Base-by-base conservation (phyloP, 192 early-diverging fungal genomes). In the Gigaspora rosea region DNA sequence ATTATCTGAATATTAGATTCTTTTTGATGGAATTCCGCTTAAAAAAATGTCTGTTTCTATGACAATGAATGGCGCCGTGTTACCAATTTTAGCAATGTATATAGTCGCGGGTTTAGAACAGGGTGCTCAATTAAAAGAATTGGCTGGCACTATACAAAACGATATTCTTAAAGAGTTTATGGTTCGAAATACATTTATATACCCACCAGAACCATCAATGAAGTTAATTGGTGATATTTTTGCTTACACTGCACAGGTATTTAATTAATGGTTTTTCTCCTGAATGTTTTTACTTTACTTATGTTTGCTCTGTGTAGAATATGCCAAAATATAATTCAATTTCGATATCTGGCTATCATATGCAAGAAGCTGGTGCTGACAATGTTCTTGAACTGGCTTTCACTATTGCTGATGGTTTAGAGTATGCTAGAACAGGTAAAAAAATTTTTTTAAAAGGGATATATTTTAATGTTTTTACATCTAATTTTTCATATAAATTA, bases 321-420 rank as follows among this genome's bases (percentile, higher is more conserved):
- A 96, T 96, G 95, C 95, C 95, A 48, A 93, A 93, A 83, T 96
- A 95, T 86, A 96, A 96, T 88, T 95, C 94, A 66, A 96, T 96
- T 77, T 96, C 94, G n/a, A 96, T 96, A 70, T 96, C 95, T 5
- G 95, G 95, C 52, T 96, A 96, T 80, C 95, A 96, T 77, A 93
- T 96, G 86, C 95, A 96, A 82, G 95, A 96, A 78, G 94, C 95
- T 46, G 95, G 95, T 41, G 95, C 94, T 41, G 90, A 96, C 78
- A 91, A 90, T 74, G 92, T 92, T n/a, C 87, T 95, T 32, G 95
- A 96, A 84, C 86, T 94, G 68, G 94, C 95, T n/a, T 96, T 96
- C 80, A 96, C 95, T 3, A 91, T 96, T 70, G 95, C 95, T 32
- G 94, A 96, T 78, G 94, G 94, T 46, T 79, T 96, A 71, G 93